Conservation (phyloP, 805 yeast genomes). For the Wickerhamomyces pijperi region DNA sequence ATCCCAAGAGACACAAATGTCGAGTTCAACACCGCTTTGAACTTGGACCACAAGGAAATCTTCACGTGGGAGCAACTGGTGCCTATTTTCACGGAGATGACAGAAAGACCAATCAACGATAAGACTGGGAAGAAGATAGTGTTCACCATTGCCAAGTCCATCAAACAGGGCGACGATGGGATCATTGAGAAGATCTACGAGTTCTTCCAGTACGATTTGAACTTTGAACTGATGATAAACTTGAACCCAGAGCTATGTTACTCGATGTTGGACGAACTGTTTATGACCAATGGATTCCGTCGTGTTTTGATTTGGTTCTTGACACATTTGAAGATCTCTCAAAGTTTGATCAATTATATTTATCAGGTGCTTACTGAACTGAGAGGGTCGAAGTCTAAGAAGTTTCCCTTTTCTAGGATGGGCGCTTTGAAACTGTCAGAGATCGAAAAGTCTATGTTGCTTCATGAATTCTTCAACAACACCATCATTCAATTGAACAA, state of each 20-base stretch:
- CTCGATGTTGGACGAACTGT: conserved; percentile 54
- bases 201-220: conserved; percentile 29
- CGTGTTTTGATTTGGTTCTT: conserved; percentile 57
- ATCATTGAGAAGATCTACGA: conserved; percentile 37
- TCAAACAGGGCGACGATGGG: conserved; percentile 29
- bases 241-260: conserved; percentile 42
- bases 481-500: conserved; percentile 24
- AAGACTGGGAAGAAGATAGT: conserved; percentile 28
- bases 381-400: conserved; percentile 33
- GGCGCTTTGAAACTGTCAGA: conserved; percentile 45
- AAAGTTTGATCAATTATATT: conserved; percentile 47
- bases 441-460: conserved; percentile 52
- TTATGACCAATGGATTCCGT: conserved; percentile 58
- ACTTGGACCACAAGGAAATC: conserved; percentile 7
- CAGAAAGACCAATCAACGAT: conserved; percentile 16
- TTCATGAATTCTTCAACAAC: conserved; percentile 61
- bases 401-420: conserved; percentile 38
- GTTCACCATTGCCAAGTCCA: conserved; percentile 42
- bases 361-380: conserved; percentile 46
- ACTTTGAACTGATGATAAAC: conserved; percentile 40
- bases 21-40: conserved; percentile 16
- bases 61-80: conserved; percentile 16
- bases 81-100: conserved; percentile 17
- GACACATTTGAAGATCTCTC: conserved; percentile 48
- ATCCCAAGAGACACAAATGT: conserved; percentile 50